Evolutionary conservation across 331 rosid genomes (phyloP), one percentile per base, ranked within the genome.

Genomic region (Arachis monticola): DNA sequence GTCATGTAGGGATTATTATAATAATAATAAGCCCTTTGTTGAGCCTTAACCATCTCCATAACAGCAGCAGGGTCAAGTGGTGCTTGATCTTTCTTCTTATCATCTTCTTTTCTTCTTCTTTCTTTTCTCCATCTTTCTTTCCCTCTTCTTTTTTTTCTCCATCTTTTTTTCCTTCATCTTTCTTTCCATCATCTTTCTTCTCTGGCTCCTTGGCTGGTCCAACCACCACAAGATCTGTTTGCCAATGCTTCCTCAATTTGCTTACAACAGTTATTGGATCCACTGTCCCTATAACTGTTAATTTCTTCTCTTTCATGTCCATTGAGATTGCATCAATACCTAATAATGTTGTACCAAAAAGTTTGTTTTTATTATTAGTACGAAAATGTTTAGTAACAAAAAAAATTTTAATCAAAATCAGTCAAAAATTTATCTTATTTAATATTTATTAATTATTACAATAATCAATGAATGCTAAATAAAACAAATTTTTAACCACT

Each of bases 271-370:
- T 73, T 13, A 95, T 81, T 0, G 99, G 99, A 85, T 95, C 99
- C 5, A 87, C 93, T 0, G 85, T 81, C 52, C 99, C 99, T 42
- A 95, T 81, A 83, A 95, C 97, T 27, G 99, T 95, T 55, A 95
- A 70, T 52, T 88, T 90, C 91, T 78, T 83, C 74, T 80, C 97
- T 78, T 92, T 94, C 99, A 94, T 94, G 50, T 94, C 86, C 97
- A 94, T 88, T 38, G 97, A 67, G 22, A 94, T 88, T 0, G 90
- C 93, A 85, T 94, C 97, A 76, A 94, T 94, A 48, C 99, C 99
- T 94, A 11, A 74, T 72, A 53, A 58, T 7, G 44, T 76, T 62
- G 50, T 38, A 3, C 41, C 51, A 68, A 1, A 1, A 69, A 58
- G 14, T 7, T 64, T 0, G 17, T 48, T 22, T 38, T 38, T 38